A percentile compares a stretch with the other conserved stretches of the same genome.
phyloP scores from a whole-genome alignment of 2,329 filamentous ascomycete genomes.

The Teratosphaeria viscida region DNA sequence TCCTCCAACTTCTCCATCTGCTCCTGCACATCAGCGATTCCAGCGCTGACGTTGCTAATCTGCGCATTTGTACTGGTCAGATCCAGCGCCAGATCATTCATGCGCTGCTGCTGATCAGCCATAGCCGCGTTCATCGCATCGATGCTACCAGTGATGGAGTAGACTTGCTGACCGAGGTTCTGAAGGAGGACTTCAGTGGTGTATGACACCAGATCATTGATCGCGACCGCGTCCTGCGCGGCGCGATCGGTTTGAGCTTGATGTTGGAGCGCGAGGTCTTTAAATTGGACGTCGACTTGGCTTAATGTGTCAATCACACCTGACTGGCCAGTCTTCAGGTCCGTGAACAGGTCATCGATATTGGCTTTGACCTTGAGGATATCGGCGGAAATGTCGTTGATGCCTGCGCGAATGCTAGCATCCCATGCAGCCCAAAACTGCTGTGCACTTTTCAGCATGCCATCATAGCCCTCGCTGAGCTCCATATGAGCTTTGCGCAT shows the following conservation, averaged over 20 bases:
- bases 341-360: not conserved
- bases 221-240: not conserved
- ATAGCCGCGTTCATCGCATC: not conserved
- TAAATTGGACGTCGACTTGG: not conserved
- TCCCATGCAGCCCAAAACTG: slow-evolving; percentile 4
- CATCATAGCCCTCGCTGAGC: slow-evolving; percentile 7
- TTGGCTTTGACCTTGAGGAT: not conserved
- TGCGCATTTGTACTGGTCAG: not conserved
- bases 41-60: not conserved
- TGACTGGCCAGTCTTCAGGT: not conserved
- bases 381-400: not conserved
- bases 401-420: not conserved
- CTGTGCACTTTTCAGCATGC: not conserved
- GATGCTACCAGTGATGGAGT: not conserved
- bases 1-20: not conserved
- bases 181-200: not conserved
- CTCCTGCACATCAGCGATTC: not conserved
- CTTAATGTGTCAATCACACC: not conserved
- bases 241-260: not conserved
- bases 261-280: not conserved
- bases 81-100: not conserved
- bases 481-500: slow-evolving; percentile 10
- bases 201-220: not conserved
- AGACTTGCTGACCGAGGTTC: not conserved
- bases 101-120: not conserved